Evolutionary conservation across 805 yeast species (phyloP).

Genomic region (Wickerhamiella bombiphila): DNA sequence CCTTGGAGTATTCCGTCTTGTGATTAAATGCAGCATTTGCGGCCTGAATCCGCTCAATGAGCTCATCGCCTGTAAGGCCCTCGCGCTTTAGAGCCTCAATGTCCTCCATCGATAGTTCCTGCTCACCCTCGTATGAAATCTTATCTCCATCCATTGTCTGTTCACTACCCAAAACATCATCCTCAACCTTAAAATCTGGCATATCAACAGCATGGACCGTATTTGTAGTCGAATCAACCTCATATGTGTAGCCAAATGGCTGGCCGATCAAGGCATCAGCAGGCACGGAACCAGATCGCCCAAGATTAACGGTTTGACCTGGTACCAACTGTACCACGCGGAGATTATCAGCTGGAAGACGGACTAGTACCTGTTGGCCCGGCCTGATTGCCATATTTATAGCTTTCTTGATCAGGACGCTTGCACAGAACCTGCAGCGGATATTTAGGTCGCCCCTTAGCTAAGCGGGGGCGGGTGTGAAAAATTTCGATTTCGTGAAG

Average conservation of each 20-base stretch:
- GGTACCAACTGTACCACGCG: slow-evolving; percentile 55
- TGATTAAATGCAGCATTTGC: slow-evolving; percentile 78
- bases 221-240: slow-evolving; percentile 47
- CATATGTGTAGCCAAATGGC: slow-evolving; percentile 82
- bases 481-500: slow-evolving; percentile 1
- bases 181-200: slow-evolving; percentile 25
- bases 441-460: too few relatives aligned
- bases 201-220: slow-evolving; percentile 18
- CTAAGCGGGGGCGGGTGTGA: too few relatives aligned
- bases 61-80: slow-evolving; percentile 59
- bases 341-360: slow-evolving; percentile 68
- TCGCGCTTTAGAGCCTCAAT: slow-evolving; percentile 68
- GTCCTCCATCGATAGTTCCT: slow-evolving; percentile 60
- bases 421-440: too few relatives aligned
- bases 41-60: slow-evolving; percentile 67
- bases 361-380: slow-evolving; percentile 48
- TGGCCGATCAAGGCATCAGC: slow-evolving; percentile 64
- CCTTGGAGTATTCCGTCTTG: slow-evolving; percentile 81
- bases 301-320: slow-evolving; percentile 52
- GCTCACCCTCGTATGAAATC: slow-evolving; percentile 56
- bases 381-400: too few relatives aligned
- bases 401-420: too few relatives aligned
- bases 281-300: slow-evolving; percentile 80
- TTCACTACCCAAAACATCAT: slow-evolving; percentile 31
- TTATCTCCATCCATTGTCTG: slow-evolving; percentile 49